A percentile compares a stretch with the other conserved stretches of the same genome.
Conservation (phyloP, 257 asterid species). For the Nicotiana undulata region DNA sequence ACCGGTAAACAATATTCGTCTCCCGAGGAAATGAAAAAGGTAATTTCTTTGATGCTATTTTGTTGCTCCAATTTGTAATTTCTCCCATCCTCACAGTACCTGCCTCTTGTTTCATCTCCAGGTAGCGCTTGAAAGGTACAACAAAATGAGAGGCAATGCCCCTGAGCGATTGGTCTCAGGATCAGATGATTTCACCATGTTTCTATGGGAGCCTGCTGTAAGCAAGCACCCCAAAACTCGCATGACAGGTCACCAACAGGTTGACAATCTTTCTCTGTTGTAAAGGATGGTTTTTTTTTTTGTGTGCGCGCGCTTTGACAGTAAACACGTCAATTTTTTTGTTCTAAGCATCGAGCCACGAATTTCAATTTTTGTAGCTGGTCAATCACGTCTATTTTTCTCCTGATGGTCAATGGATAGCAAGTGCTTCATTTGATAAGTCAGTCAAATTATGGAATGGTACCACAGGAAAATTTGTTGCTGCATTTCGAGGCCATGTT, state of each 20-base stretch:
- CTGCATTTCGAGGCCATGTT: slow-evolving; percentile 92
- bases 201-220: slow-evolving; percentile 81
- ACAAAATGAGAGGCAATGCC: slow-evolving; percentile 61
- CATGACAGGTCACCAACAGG: slow-evolving; percentile 99
- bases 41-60: slow-evolving; percentile 1
- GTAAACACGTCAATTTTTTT: neutral
- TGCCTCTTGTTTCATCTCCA: slow-evolving; percentile 22
- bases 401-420: slow-evolving; percentile 93
- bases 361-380: slow-evolving; percentile 44
- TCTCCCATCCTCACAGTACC: neutral
- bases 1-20: slow-evolving; percentile 57
- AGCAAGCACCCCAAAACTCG: slow-evolving; percentile 79
- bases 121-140: slow-evolving; percentile 88
- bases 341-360: neutral
- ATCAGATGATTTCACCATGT: slow-evolving; percentile 95
- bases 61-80: neutral
- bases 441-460: slow-evolving; percentile 97
- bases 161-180: slow-evolving; percentile 94
- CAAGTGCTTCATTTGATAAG: slow-evolving; percentile 95
- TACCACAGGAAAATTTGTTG: slow-evolving; percentile 72
- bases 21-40: slow-evolving; percentile 90
- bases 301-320: neutral
- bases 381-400: slow-evolving; percentile 96
- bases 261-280: slow-evolving; percentile 14
- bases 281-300: neutral